Evolutionary conservation across 305 asterid genomes (phyloP).

Genomic region (Salvia sclarea): DNA sequence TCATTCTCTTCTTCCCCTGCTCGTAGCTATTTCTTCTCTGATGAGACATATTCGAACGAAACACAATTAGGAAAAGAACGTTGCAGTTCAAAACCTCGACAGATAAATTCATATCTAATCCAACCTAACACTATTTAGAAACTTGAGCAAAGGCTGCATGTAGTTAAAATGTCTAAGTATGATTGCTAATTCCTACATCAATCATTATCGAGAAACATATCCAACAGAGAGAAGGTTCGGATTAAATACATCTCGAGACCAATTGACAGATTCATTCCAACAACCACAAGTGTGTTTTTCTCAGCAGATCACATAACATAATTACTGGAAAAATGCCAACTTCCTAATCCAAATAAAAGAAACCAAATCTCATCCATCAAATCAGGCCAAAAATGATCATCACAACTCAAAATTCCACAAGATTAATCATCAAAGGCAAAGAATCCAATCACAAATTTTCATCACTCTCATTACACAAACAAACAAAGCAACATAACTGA

Average conservation of each 20-base stretch:
- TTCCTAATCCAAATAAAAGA: not conserved
- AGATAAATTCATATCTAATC: no score
- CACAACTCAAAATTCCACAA: conserved; percentile 20
- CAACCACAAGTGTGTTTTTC: not conserved
- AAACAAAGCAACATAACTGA: conserved; percentile 14
- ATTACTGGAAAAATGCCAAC: not conserved
- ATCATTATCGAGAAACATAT: not conserved
- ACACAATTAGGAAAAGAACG: conserved; percentile 8
- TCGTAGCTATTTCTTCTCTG: conserved; percentile 69
- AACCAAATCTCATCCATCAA: not conserved
- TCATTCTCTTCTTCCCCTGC: conserved; percentile 67
- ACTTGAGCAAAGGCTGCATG: not conserved
- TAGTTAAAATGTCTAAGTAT: not conserved
- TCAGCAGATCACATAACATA: not conserved
- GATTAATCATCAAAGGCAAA: not conserved
- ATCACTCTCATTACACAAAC: conserved; percentile 5
- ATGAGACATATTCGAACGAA: conserved; percentile 13
- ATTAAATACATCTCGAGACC: not conserved
- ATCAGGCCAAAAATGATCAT: conserved; percentile 11
- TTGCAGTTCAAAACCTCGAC: not conserved
- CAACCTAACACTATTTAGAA: not conserved
- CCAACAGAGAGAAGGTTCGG: not conserved
- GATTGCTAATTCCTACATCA: not conserved
- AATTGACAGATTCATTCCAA: not conserved
- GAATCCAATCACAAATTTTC: conserved; percentile 2